phyloP scores from a whole-genome alignment of 2,329 filamentous ascomycete genomes.

The Phaeosphaeria sp. region DNA sequence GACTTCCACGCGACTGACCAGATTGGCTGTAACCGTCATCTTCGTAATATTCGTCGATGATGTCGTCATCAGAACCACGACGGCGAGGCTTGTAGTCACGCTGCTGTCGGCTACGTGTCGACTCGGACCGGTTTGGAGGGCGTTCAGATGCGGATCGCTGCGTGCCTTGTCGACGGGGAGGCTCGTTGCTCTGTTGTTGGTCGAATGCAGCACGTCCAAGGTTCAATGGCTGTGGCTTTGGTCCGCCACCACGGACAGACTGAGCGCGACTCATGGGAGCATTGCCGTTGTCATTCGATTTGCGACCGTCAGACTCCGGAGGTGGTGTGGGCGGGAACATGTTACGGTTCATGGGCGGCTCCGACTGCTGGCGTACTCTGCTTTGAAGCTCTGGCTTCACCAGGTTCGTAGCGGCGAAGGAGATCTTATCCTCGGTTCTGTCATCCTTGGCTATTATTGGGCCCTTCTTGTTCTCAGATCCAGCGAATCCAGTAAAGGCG shows the following conservation, averaged over 20 bases:
- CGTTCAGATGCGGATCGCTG: constrained; percentile 54
- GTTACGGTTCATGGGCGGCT: constrained; percentile 78
- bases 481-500: constrained; percentile 81
- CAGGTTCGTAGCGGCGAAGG: constrained; percentile 89
- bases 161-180: constrained; percentile 43
- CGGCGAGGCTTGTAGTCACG: constrained; percentile 37
- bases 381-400: constrained; percentile 85
- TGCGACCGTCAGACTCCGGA: constrained; percentile 77
- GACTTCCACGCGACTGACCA: constrained; percentile 31
- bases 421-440: constrained; percentile 81
- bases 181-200: constrained; percentile 37
- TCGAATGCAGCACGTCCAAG: constrained; percentile 58
- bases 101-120: constrained; percentile 34
- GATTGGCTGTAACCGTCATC: constrained; percentile 58
- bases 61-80: constrained; percentile 55
- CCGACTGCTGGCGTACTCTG: constrained; percentile 79
- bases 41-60: constrained; percentile 65
- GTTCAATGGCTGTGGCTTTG: constrained; percentile 56
- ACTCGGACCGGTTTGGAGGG: constrained; percentile 47
- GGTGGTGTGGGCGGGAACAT: constrained; percentile 98
- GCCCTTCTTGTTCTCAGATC: constrained; percentile 78
- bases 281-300: constrained; percentile 29
- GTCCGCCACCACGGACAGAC: constrained; percentile 56
- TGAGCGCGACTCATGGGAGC: constrained; percentile 55
- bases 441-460: constrained; percentile 70